Evolutionary conservation across 2,329 filamentous ascomycete genomes (phyloP).

Genomic region (Nannizziopsis barbatae): DNA sequence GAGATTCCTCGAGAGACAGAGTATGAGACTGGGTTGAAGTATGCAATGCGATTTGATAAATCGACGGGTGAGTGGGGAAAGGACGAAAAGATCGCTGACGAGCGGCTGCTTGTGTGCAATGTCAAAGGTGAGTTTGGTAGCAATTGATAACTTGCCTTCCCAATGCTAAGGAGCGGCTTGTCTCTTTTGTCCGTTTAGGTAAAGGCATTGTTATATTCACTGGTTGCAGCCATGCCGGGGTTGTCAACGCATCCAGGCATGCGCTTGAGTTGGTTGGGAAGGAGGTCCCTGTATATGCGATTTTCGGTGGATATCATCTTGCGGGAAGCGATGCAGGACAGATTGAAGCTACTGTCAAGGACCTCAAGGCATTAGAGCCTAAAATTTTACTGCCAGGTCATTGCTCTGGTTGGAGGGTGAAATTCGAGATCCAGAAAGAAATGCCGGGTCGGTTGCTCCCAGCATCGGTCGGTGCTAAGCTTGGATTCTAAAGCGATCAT

Average conservation of each 20-base stretch:
- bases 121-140: slow-evolving; percentile 34
- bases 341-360: slow-evolving; percentile 38
- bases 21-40: slow-evolving; percentile 41
- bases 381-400: slow-evolving; percentile 45
- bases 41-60: slow-evolving; percentile 34
- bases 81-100: slow-evolving; percentile 40
- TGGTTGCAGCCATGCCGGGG: slow-evolving; percentile 46
- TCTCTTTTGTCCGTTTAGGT: slow-evolving; percentile 21
- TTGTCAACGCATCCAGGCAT: slow-evolving; percentile 43
- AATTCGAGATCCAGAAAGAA: slow-evolving; percentile 41
- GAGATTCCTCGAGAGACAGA: slow-evolving; percentile 41
- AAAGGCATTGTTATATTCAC: slow-evolving; percentile 47
- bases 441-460: slow-evolving; percentile 43
- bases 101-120: slow-evolving; percentile 45
- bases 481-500: slow-evolving; percentile 23
- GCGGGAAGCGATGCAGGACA: slow-evolving; percentile 37
- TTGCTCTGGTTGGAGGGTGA: slow-evolving; percentile 47
- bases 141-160: not conserved
- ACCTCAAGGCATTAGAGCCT: slow-evolving; percentile 39
- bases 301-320: slow-evolving; percentile 46
- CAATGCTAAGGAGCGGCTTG: not conserved
- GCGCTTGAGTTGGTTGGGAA: slow-evolving; percentile 33
- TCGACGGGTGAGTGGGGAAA: slow-evolving; percentile 18
- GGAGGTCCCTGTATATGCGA: slow-evolving; percentile 37
- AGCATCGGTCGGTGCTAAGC: slow-evolving; percentile 40